Percentiles rank a stretch among this genome's conserved stretches.
Conservation (phyloP, 176 grass and related monocot species). For the Musa acuminata region DNA sequence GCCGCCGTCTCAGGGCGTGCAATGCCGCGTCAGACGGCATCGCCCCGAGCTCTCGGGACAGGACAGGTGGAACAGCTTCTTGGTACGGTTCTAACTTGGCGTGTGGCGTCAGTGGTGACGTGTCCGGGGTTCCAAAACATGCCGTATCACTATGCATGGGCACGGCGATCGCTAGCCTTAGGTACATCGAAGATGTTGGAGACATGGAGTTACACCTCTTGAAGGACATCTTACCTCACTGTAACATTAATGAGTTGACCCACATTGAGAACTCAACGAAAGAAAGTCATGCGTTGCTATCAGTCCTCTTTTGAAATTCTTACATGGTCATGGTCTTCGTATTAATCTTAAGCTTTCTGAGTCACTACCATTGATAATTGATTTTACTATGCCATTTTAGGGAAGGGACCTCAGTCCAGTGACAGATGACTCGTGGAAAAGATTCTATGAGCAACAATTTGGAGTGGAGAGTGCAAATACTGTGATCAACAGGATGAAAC, state of each 20-base stretch:
- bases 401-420: conserved; percentile 41
- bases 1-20: no score
- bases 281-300: conserved; percentile 10
- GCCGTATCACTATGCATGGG: no score
- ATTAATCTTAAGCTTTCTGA: background rate
- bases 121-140: no score
- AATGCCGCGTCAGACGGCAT: no score
- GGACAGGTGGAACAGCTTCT: no score
- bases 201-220: conserved; percentile 27
- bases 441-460: conserved; percentile 41
- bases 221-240: conserved; percentile 38
- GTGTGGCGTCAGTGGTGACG: no score
- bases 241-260: conserved; percentile 24
- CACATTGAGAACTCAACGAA: conserved; percentile 29
- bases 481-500: conserved; percentile 31
- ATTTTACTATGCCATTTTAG: conserved; percentile 21
- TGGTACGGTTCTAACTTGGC: no score
- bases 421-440: conserved; percentile 41
- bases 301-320: background rate
- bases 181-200: conserved; percentile 32
- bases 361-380: background rate
- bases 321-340: background rate
- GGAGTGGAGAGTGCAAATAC: conserved; percentile 28
- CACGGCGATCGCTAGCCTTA: conserved; percentile 32
- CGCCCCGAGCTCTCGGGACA: no score